These are phyloP conservation scores for Lepidium sativum DNA, from an alignment of 345 rosid genomes.

Conservation along the genomic window DNA sequence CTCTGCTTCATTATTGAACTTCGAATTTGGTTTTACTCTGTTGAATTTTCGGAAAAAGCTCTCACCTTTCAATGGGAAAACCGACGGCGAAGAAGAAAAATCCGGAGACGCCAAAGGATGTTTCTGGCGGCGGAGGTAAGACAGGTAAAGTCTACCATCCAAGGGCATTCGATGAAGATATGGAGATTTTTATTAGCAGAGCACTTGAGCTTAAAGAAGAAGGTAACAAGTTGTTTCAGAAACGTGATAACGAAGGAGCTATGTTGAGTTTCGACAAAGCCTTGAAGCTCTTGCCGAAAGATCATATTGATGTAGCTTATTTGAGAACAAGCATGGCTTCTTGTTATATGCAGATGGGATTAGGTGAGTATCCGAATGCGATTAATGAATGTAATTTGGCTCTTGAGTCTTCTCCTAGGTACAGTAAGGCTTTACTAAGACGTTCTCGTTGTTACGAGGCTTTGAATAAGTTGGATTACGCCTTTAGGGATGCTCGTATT, in stretches of 20 bases:
- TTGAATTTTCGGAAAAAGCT: neutral
- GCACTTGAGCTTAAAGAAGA: conserved; percentile 95
- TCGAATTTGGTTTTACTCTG: neutral
- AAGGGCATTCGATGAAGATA: conserved; percentile 84
- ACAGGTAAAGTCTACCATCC: conserved; percentile 43
- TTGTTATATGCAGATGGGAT: conserved; percentile 93
- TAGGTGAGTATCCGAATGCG: conserved; percentile 93
- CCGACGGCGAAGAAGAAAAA: conserved; percentile 83
- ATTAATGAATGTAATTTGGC: conserved; percentile 84
- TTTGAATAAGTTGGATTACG: conserved; percentile 78
- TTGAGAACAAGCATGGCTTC: conserved; percentile 79
- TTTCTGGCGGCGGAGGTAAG: conserved; percentile 29
- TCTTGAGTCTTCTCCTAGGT: conserved; percentile 80
- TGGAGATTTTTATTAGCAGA: conserved; percentile 78
- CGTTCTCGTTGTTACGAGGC: conserved; percentile 83
- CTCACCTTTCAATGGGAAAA: conserved; percentile 60
- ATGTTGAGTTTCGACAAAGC: conserved; percentile 89
- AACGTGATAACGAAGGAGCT: conserved; percentile 95
- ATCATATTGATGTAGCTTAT: conserved; percentile 76
- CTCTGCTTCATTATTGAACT: neutral
- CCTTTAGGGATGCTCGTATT: conserved; percentile 70
- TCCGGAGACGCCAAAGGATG: conserved; percentile 31
- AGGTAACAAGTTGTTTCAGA: conserved; percentile 78
- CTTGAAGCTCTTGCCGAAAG: conserved; percentile 73
- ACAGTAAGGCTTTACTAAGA: conserved; percentile 75